Evolutionary conservation across 345 rosid species (phyloP), one percentile per base, ranked within the genome.

Genomic region (Hibiscus syriacus): DNA sequence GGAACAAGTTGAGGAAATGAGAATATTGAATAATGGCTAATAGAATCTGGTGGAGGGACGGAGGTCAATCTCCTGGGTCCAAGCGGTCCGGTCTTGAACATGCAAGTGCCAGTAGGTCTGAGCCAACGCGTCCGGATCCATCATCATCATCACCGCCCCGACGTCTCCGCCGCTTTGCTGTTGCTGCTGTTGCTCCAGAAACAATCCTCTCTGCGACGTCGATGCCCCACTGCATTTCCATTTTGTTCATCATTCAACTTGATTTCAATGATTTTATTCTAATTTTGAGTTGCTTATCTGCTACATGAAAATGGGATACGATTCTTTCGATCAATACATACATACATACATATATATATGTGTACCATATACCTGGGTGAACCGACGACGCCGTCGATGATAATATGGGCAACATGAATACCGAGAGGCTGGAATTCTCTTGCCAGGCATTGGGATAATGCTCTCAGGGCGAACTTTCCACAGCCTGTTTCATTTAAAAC

Each of bases 1-100:
- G 5, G 43, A 22, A 30, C 30, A 52, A 52, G 53, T 69, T 38
- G 68, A 17, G n/a, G 13, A 14, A 41, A 55, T 1, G 16, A 26
- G 55, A 19, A n/a, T 48, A 14, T 7, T 8, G 11, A 32, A 32
- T 32, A 30, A 3, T 17, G 49, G 38, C 49, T 56, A 59, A 54
- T 69, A 76, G 78, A 71, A 80, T 56, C 71, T 61, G 73, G 84
- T 71, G 45, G 94, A 79, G 3, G 92, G 87, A 27, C 90, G 94
- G 66, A 93, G 83, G 70, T 90, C 98, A 23, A 93, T 82, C 82
- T 93, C 98, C 54, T 89, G 97, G 57, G 98, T 89, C 98, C 98
- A 93, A 29, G 92, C 91, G 34, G 84, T 73, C 5, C 86, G 89
- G 76, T 90, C 89, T 77, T 93, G 98, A 41, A 81, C 85, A 66